Conservation (phyloP, 2,329 filamentous ascomycete species). For the Drechslerella coelobrocha region DNA sequence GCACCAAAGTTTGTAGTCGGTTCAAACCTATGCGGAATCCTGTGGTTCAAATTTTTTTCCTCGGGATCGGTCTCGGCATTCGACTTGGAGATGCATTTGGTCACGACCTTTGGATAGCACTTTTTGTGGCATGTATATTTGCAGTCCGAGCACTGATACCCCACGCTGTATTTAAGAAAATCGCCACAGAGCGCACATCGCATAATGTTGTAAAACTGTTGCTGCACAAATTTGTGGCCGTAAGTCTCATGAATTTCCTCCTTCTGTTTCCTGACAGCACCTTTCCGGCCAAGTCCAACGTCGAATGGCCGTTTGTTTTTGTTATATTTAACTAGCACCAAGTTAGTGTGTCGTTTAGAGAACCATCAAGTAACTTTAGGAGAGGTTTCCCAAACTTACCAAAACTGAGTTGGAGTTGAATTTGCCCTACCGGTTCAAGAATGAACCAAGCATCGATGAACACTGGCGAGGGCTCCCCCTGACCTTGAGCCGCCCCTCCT, state of each 20-base stretch:
- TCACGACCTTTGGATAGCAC: constrained; percentile 94
- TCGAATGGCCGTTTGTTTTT: constrained; percentile 84
- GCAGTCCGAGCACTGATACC: constrained; percentile 99
- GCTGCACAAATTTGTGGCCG: constrained; percentile 97
- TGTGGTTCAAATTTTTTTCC: constrained; percentile 99
- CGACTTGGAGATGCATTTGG: constrained; percentile 99
- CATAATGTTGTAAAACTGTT: constrained; percentile 99
- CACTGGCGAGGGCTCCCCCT: constrained; percentile 39
- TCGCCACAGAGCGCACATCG: constrained; percentile 96
- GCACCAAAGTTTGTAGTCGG: constrained; percentile 97
- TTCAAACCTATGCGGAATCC: constrained; percentile 95
- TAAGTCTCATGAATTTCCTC: constrained; percentile 99
- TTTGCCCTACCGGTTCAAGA: constrained; percentile 88
- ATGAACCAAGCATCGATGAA: constrained; percentile 91
- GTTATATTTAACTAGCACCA: constrained; percentile 73
- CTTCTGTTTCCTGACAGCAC: constrained; percentile 94
- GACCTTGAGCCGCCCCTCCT: constrained; percentile 56
- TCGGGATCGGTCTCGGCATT: constrained; percentile 98
- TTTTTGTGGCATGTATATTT: constrained; percentile 99
- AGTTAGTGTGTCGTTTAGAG: constrained; percentile 51
- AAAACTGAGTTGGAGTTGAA: constrained; percentile 90
- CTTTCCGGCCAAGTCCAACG: constrained; percentile 89
- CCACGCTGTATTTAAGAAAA: constrained; percentile 96
- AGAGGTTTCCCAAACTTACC: constrained; percentile 58
- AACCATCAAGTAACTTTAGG: not conserved